phyloP scores from a whole-genome alignment of 208 protist species.

The Acanthamoeba castellanii region DNA sequence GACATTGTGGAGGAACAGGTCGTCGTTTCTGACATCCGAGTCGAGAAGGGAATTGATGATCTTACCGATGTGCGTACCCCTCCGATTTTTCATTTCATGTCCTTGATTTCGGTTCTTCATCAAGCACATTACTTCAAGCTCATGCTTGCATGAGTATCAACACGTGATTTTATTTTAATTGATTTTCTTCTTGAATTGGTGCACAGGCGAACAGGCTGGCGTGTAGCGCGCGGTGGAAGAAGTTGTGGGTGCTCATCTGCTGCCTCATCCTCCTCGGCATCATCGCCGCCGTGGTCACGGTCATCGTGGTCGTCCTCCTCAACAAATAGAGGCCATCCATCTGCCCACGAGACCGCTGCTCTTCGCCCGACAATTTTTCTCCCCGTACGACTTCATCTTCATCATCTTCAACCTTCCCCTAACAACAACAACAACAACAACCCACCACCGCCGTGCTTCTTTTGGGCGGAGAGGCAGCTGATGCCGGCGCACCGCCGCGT shows the following conservation, averaged over 20 bases:
- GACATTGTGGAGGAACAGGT: neutral
- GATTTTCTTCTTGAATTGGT: neutral
- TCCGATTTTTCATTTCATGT: neutral
- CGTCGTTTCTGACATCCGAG: conserved; percentile 7
- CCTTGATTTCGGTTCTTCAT: neutral
- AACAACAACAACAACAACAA: too few relatives aligned
- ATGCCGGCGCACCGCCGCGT: too few relatives aligned
- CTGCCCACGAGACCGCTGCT: too few relatives aligned
- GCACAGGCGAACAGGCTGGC: neutral
- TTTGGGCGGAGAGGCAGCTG: too few relatives aligned
- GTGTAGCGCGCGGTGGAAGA: conserved; percentile 61
- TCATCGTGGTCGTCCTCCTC: conserved; percentile 49
- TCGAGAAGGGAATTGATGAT: conserved; percentile 43
- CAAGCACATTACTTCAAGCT: neutral
- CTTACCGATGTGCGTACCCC: neutral
- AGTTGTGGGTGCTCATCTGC: conserved; percentile 7
- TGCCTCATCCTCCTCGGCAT: conserved; percentile 20
- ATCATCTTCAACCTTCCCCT: too few relatives aligned
- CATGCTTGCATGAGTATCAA: neutral
- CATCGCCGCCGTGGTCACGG: conserved; percentile 2
- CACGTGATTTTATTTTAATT: too few relatives aligned
- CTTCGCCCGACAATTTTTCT: too few relatives aligned
- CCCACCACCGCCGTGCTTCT: too few relatives aligned
- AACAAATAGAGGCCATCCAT: neutral
- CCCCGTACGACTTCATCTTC: too few relatives aligned